These are phyloP conservation scores for Phylloporus arenicola DNA, from an alignment of 768 basidiomycete genomes.

Conservation along the genomic window DNA sequence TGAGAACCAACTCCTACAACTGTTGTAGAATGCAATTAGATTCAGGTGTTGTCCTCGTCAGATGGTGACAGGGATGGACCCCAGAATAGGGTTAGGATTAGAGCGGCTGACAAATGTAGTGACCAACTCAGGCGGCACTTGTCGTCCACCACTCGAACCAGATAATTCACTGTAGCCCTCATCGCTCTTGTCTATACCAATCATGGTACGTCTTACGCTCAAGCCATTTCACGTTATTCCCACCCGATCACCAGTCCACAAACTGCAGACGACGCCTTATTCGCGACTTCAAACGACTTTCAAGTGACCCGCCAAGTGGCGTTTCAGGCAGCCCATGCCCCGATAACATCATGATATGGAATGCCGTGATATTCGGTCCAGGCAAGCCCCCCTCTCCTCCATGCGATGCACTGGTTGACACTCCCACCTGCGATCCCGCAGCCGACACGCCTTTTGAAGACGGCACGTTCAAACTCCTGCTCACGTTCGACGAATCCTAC, in stretches of 20 bases:
- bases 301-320: conserved; percentile 91
- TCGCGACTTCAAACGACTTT: conserved; percentile 94
- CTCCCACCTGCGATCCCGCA: conserved; percentile 25
- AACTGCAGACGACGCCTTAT: conserved; percentile 93
- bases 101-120: conserved; percentile 20
- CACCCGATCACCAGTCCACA: conserved; percentile 58
- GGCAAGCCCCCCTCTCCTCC: conserved; percentile 45
- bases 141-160: background rate
- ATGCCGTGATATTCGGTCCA: conserved; percentile 98
- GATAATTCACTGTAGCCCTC: no score
- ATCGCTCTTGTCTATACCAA: conserved; percentile 9
- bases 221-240: background rate
- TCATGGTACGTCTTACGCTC: conserved; percentile 17
- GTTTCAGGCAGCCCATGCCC: conserved; percentile 59
- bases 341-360: conserved; percentile 97
- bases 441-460: conserved; percentile 99
- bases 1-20: no score
- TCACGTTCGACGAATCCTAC: conserved; percentile 83
- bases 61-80: no score
- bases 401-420: background rate
- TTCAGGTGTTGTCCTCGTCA: background rate
- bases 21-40: no score
- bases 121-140: background rate
- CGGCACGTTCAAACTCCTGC: conserved; percentile 93
- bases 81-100: no score